These are phyloP conservation scores for Verticillium isaacii DNA, from an alignment of 2,329 filamentous ascomycete species.

Conservation along the genomic window DNA sequence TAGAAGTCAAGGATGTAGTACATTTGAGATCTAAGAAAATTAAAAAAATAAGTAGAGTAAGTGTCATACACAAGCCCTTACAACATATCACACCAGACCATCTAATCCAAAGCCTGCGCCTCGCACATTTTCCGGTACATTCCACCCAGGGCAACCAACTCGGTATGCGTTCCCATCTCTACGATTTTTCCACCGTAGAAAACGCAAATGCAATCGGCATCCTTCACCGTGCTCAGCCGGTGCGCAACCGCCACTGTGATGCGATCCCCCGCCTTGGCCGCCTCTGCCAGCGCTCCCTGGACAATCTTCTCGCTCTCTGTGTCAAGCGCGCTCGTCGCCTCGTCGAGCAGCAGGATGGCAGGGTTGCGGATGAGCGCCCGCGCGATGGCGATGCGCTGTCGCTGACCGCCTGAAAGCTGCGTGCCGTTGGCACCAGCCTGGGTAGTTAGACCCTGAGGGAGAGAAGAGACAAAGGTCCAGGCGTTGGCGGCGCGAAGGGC, in stretches of 20 bases:
- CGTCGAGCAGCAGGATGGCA: slow-evolving; percentile 64
- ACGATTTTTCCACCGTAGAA: slow-evolving; percentile 53
- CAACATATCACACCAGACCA: neutral
- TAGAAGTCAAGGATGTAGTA: too few species aligned
- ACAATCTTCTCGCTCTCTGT: slow-evolving; percentile 62
- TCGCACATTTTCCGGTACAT: slow-evolving; percentile 51
- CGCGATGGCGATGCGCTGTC: slow-evolving; percentile 69
- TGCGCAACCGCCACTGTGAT: slow-evolving; percentile 65
- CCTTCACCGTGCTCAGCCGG: slow-evolving; percentile 49
- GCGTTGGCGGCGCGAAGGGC: slow-evolving; percentile 44
- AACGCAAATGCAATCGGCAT: slow-evolving; percentile 57
- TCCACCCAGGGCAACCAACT: slow-evolving; percentile 45
- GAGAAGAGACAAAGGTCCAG: slow-evolving; percentile 35
- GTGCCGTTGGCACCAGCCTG: slow-evolving; percentile 62
- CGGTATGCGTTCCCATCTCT: slow-evolving; percentile 57
- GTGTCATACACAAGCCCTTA: neutral
- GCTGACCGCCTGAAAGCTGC: slow-evolving; percentile 67
- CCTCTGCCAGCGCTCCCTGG: slow-evolving; percentile 51
- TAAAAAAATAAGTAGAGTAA: neutral
- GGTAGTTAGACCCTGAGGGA: slow-evolving; percentile 50
- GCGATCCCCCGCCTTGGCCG: slow-evolving; percentile 22
- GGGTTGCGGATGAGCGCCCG: slow-evolving; percentile 65
- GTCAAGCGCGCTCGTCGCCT: slow-evolving; percentile 63
- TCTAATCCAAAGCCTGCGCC: slow-evolving; percentile 33
- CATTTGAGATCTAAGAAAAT: too few species aligned